These are phyloP conservation scores for Trapa incisa DNA, from an alignment of 345 rosid species.

Conservation along the genomic window DNA sequence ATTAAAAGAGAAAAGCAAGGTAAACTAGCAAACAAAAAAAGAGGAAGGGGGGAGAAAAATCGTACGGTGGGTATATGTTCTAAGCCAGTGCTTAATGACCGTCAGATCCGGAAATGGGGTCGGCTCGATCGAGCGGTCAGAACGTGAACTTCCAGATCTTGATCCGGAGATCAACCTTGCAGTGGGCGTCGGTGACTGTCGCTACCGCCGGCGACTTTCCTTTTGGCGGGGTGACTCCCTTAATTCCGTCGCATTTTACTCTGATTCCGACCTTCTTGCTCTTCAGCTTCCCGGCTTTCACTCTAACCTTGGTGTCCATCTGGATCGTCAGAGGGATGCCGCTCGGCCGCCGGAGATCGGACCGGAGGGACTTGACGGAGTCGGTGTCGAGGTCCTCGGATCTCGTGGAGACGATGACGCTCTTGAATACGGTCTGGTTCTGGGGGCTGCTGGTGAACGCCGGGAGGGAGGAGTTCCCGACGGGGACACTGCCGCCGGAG, in stretches of 20 bases:
- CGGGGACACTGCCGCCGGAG: constrained; percentile 23
- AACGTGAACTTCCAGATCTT: constrained; percentile 91
- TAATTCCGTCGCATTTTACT: constrained; percentile 57
- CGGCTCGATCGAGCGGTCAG: constrained; percentile 6
- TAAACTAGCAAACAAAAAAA: neutral
- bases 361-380: constrained; percentile 36
- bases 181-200: constrained; percentile 29
- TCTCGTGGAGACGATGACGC: constrained; percentile 34
- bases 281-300: constrained; percentile 43
- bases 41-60: neutral
- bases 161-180: constrained; percentile 73
- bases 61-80: neutral
- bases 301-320: constrained; percentile 56
- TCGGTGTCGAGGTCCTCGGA: constrained; percentile 60
- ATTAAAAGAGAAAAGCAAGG: neutral
- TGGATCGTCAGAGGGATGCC: constrained; percentile 39
- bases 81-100: neutral
- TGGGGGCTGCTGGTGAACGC: constrained; percentile 37
- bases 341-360: constrained; percentile 56
- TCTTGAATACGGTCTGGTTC: constrained; percentile 51
- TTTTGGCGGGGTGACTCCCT: constrained; percentile 46
- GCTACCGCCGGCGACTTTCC: constrained; percentile 64
- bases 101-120: constrained; percentile 1
- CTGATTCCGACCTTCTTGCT: constrained; percentile 70
- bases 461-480: constrained; percentile 71